phyloP scores from a whole-genome alignment of 2,329 filamentous ascomycete genomes.

The Monilinia fructicola region DNA sequence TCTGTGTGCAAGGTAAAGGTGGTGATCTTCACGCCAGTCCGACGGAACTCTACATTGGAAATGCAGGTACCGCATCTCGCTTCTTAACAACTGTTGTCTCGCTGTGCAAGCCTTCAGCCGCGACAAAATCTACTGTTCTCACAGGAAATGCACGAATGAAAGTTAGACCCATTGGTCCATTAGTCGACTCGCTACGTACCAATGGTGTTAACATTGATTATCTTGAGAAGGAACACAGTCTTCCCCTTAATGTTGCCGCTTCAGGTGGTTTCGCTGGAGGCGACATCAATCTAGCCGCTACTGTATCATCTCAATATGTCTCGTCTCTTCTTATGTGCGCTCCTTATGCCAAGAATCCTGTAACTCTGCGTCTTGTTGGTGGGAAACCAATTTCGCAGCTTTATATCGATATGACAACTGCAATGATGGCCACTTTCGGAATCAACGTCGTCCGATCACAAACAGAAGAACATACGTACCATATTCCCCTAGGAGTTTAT shows the following conservation, averaged over 20 bases:
- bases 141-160: constrained; percentile 98
- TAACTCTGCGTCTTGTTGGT: constrained; percentile 87
- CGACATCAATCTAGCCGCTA: constrained; percentile 86
- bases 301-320: constrained; percentile 98
- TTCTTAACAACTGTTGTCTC: constrained; percentile 92
- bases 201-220: constrained; percentile 91
- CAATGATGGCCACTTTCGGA: constrained; percentile 95
- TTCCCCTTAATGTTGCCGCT: constrained; percentile 81
- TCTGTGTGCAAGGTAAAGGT: constrained; percentile 89
- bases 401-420: constrained; percentile 98
- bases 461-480: constrained; percentile 85
- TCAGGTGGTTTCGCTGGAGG: constrained; percentile 82
- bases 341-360: constrained; percentile 91
- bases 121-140: constrained; percentile 69
- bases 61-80: constrained; percentile 91
- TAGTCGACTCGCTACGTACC: constrained; percentile 82
- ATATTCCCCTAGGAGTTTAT: constrained; percentile 84
- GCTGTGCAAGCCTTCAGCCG: constrained; percentile 65
- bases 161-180: constrained; percentile 84
- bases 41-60: constrained; percentile 85
- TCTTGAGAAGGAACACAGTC: constrained; percentile 75
- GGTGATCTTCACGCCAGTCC: constrained; percentile 75
- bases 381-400: constrained; percentile 95
- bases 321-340: constrained; percentile 96
- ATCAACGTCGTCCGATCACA: constrained; percentile 74